These are phyloP conservation scores for Amphibolis antarctica DNA, from an alignment of 106 monocot genomes.

Conservation along the genomic window DNA sequence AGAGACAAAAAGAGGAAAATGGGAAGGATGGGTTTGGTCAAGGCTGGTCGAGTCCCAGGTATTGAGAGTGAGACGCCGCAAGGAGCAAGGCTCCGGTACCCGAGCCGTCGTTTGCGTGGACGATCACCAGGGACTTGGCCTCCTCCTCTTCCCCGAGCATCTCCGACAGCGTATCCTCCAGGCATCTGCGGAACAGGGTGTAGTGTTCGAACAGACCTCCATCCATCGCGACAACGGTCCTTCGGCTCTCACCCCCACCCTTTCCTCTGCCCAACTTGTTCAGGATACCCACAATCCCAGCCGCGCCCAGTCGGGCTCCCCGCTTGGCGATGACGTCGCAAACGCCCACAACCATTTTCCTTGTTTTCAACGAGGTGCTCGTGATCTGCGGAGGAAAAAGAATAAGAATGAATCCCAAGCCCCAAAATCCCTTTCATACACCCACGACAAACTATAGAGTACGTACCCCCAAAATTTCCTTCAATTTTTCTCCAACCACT, in stretches of 20 bases:
- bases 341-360: constrained; percentile 50
- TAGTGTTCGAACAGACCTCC: constrained; percentile 92
- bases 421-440: too few species aligned
- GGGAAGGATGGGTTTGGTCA: too few species aligned
- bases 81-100: constrained; percentile 81
- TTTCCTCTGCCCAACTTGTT: constrained; percentile 57
- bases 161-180: constrained; percentile 60
- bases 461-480: constrained; percentile 68
- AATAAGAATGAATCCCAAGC: too few species aligned
- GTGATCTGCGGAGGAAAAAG: constrained; percentile 31
- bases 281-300: constrained; percentile 72
- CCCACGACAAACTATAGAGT: background rate
- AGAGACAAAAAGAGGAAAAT: too few species aligned
- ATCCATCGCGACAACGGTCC: constrained; percentile 81
- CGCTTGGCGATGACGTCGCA: constrained; percentile 65
- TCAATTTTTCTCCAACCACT: constrained; percentile 56
- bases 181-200: constrained; percentile 37
- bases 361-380: constrained; percentile 40
- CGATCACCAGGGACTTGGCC: constrained; percentile 36
- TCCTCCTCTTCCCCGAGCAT: constrained; percentile 65
- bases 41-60: constrained; percentile 12
- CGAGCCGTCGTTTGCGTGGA: constrained; percentile 78
- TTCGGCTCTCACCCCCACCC: constrained; percentile 12
- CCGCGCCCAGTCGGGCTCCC: constrained; percentile 72
- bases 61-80: constrained; percentile 77